These are phyloP conservation scores for Penicillium atrosanguineum DNA, from an alignment of 495 filamentous ascomycete genomes.

Conservation along the genomic window DNA sequence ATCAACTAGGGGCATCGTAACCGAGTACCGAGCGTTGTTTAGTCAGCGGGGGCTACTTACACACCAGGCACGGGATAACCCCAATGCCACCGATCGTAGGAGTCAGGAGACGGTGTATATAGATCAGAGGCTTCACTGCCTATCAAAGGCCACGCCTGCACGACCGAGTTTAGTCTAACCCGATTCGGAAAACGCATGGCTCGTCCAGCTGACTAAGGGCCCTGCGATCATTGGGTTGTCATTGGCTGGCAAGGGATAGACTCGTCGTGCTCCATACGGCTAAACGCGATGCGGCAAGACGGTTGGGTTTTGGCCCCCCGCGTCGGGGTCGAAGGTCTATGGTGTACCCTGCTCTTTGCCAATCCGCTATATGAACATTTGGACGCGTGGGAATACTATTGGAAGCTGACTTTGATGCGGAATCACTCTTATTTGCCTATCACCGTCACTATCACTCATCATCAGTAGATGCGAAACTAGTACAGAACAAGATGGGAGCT, in stretches of 20 bases:
- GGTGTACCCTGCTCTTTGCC: background rate
- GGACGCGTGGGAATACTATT: too few relatives aligned
- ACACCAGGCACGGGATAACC: background rate
- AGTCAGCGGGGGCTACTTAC: background rate
- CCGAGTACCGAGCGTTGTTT: background rate
- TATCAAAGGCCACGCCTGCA: background rate
- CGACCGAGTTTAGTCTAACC: constrained; percentile 4
- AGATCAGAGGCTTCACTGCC: background rate
- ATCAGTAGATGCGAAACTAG: background rate
- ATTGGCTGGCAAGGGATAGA: background rate
- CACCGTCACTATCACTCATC: background rate
- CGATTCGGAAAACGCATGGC: constrained; percentile 20
- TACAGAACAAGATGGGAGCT: background rate
- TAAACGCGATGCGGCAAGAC: constrained; percentile 9
- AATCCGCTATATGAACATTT: too few relatives aligned
- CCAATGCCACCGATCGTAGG: background rate
- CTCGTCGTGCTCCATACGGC: constrained; percentile 2
- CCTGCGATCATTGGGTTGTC: background rate
- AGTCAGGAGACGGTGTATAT: background rate
- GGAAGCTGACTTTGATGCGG: too few relatives aligned
- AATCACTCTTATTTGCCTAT: too few relatives aligned
- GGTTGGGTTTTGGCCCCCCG: background rate
- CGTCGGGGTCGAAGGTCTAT: background rate
- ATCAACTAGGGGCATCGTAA: background rate
- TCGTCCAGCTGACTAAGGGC: constrained; percentile 5